Evolutionary conservation across 192 early-diverging fungal genomes (phyloP).

Genomic region (Umbelopsis sp.): DNA sequence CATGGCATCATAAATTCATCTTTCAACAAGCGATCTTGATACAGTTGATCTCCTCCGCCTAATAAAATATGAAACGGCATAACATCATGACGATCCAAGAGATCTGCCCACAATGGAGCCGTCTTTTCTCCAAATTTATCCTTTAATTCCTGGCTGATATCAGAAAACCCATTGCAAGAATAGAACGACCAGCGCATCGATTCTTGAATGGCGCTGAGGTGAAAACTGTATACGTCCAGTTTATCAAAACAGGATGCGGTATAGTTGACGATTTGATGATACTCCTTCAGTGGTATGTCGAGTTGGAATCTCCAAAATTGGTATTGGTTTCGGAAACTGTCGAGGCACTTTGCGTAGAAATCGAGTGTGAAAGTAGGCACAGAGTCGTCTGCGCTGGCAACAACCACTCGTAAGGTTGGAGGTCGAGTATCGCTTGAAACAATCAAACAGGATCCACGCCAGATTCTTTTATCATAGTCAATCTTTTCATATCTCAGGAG

Average conservation of each 20-base stretch:
- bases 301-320: slow-evolving; percentile 68
- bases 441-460: slow-evolving; percentile 49
- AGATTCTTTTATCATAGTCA: slow-evolving; percentile 37
- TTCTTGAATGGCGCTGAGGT: slow-evolving; percentile 45
- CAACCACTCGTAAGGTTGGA: slow-evolving; percentile 24
- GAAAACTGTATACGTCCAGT: slow-evolving; percentile 48
- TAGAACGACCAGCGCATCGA: slow-evolving; percentile 70
- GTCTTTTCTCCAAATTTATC: slow-evolving; percentile 47
- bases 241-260: slow-evolving; percentile 45
- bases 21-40: slow-evolving; percentile 61
- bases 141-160: slow-evolving; percentile 46
- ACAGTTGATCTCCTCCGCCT: slow-evolving; percentile 78
- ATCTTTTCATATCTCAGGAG: slow-evolving; percentile 48
- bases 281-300: slow-evolving; percentile 45
- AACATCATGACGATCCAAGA: slow-evolving; percentile 55
- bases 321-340: slow-evolving; percentile 58
- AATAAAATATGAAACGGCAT: slow-evolving; percentile 71
- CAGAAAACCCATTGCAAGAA: slow-evolving; percentile 75
- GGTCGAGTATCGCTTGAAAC: slow-evolving; percentile 41
- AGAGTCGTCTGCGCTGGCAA: slow-evolving; percentile 14
- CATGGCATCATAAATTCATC: slow-evolving; percentile 62
- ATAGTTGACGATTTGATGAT: slow-evolving; percentile 45
- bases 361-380: slow-evolving; percentile 5
- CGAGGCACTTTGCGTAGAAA: slow-evolving; percentile 37
- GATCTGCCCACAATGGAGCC: slow-evolving; percentile 69